A percentile compares a stretch with the other conserved stretches of the same genome.
phyloP scores from a whole-genome alignment of 2,329 filamentous ascomycete species.

The Emergomyces africanus region DNA sequence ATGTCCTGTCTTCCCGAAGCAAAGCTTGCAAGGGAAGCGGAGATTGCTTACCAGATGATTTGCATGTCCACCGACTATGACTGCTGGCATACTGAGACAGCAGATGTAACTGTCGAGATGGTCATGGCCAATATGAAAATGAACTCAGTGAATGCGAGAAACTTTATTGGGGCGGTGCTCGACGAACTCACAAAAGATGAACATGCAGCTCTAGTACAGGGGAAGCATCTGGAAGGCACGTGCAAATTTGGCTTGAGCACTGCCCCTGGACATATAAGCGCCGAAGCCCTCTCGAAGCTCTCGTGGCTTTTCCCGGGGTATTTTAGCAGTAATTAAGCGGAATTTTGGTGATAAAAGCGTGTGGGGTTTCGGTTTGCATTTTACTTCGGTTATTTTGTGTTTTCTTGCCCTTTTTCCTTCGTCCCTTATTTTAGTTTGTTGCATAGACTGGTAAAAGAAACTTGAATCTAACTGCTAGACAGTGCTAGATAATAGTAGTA shows the following conservation, averaged over 20 bases:
- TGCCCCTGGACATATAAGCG: slow-evolving; percentile 57
- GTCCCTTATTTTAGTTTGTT: neutral
- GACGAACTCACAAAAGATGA: slow-evolving; percentile 72
- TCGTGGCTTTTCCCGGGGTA: slow-evolving; percentile 82
- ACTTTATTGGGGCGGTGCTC: slow-evolving; percentile 73
- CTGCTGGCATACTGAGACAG: slow-evolving; percentile 71
- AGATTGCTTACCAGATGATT: slow-evolving; percentile 96
- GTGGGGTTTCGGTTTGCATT: neutral
- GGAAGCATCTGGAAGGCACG: slow-evolving; percentile 67
- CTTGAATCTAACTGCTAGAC: too few species aligned
- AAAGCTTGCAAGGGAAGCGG: slow-evolving; percentile 90
- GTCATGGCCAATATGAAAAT: slow-evolving; percentile 94
- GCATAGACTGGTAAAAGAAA: neutral
- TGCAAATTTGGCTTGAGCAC: slow-evolving; percentile 78
- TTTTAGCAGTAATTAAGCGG: slow-evolving; percentile 30
- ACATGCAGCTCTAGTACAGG: slow-evolving; percentile 60
- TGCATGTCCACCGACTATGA: slow-evolving; percentile 99
- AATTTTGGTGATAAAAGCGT: neutral
- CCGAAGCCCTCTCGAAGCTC: slow-evolving; percentile 65
- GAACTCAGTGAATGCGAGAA: slow-evolving; percentile 76
- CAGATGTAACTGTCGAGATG: slow-evolving; percentile 85
- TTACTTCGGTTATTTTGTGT: neutral
- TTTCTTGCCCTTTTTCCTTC: neutral
- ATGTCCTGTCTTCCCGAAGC: slow-evolving; percentile 94
- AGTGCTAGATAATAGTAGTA: neutral